Evolutionary conservation across 2,329 filamentous ascomycete species (phyloP).

Genomic region (Xylariaceae sp.): DNA sequence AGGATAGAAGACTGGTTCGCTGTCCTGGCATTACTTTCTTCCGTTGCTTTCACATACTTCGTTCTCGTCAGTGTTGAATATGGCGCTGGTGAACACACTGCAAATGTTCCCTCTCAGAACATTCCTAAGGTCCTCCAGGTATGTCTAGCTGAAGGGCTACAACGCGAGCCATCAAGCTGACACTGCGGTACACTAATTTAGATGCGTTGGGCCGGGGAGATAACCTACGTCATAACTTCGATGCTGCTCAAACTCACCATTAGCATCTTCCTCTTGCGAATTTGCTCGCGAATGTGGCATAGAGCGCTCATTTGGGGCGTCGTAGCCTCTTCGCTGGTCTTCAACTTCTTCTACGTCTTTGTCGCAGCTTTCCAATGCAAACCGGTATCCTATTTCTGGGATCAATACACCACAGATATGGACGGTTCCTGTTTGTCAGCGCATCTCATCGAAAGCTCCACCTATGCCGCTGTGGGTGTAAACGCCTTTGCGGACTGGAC

Average conservation of each 20-base stretch:
- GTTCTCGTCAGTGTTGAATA: constrained; percentile 20
- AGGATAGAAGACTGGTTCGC: constrained; percentile 25
- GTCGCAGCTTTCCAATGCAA: constrained; percentile 37
- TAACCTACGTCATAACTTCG: constrained; percentile 37
- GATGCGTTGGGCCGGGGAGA: constrained; percentile 36
- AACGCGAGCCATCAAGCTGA: background rate
- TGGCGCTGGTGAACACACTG: constrained; percentile 22
- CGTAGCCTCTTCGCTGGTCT: constrained; percentile 30
- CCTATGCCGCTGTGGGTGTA: constrained; percentile 34
- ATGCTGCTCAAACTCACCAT: constrained; percentile 38
- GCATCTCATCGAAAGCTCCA: constrained; percentile 28
- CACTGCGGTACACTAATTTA: constrained; percentile 2
- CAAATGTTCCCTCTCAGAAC: constrained; percentile 15
- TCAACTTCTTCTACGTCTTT: constrained; percentile 35
- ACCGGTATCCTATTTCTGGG: constrained; percentile 38
- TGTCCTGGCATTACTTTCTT: constrained; percentile 23
- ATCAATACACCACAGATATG: constrained; percentile 26
- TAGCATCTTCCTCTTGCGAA: constrained; percentile 37
- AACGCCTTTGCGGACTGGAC: constrained; percentile 34
- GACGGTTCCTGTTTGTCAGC: constrained; percentile 32
- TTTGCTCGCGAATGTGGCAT: constrained; percentile 33
- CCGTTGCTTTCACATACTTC: constrained; percentile 17
- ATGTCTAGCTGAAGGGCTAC: background rate
- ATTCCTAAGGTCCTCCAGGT: constrained; percentile 24
- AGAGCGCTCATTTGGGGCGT: constrained; percentile 32